Conservation (phyloP, 495 filamentous ascomycete genomes). For the Apodospora peruviana region DNA sequence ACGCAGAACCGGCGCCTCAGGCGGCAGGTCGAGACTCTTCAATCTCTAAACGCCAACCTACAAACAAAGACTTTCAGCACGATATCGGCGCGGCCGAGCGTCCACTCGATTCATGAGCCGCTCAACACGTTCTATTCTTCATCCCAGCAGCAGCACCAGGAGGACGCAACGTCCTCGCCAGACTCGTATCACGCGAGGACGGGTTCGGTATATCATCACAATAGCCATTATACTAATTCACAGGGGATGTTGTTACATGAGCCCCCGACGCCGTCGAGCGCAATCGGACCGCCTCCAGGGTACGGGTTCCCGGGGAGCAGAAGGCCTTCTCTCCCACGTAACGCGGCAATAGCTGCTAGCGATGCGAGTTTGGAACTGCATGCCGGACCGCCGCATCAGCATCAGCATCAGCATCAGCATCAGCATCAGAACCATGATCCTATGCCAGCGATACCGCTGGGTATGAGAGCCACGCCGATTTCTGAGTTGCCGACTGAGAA, state of each 20-base stretch:
- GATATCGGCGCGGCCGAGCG: background rate
- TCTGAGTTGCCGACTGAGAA: slow-evolving; percentile 7
- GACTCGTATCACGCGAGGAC: background rate
- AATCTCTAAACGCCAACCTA: slow-evolving; percentile 2
- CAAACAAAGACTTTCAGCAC: background rate
- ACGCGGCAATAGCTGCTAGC: background rate
- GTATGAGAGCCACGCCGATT: background rate
- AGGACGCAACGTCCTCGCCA: background rate
- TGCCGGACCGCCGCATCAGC: background rate
- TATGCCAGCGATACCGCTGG: too few relatives aligned
- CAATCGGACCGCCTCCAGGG: background rate
- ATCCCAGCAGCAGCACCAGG: background rate
- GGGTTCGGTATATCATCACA: slow-evolving; percentile 5
- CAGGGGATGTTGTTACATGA: background rate
- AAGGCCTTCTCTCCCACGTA: slow-evolving; percentile 8
- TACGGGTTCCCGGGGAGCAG: slow-evolving; percentile 2
- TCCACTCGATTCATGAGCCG: background rate
- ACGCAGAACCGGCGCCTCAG: slow-evolving; percentile 11
- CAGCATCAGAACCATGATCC: too few relatives aligned
- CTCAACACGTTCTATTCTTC: background rate
- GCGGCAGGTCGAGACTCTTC: slow-evolving; percentile 7
- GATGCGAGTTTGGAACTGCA: background rate
- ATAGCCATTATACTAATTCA: background rate
- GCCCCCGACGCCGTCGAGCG: background rate
- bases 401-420: background rate